Base-by-base conservation (phyloP, 129 eudicot species). In the Pseudognaphalium luteoalbum region DNA sequence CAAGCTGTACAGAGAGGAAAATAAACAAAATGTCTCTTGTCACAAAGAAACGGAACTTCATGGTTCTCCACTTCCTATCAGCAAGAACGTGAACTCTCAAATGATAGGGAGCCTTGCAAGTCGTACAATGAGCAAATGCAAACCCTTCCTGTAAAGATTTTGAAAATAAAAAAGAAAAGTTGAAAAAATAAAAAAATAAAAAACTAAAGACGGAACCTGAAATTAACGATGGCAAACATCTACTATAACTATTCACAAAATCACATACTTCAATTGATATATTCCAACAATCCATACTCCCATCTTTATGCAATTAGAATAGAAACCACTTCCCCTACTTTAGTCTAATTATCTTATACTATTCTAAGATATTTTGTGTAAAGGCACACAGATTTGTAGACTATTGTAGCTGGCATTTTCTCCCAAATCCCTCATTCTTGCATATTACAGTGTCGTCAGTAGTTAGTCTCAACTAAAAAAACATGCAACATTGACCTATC, bases 81-180 rank as follows among this genome's bases (percentile, higher is more conserved):
- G 97, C 99, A 86, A 86, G 80, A 67, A 79, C 96, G 34, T 94
- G 99, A 68, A 94, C 99, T 85, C 99, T 87, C 81, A 94, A 77
- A 82, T 91, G 88, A 78, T 94, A 94, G n/a, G 99, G 99, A 87
- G 90, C 96, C 83, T 94, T 94, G 92, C 99, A 94, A 20, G 99
- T 94, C 12, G 99, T 94, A 93, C 99, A 94, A 85, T 94, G 97
- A 78, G 99, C 93, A 89, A 94, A 94, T 77, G 99, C 99, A 80
- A 89, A 89, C 66, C 99, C 99, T 85, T 94, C 99, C 99, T 94
- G 91, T 73, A 83, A 34, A 35, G 76, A 70, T 68, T 56, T 71
- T 42, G 21, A 72, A 14, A n/a, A 41, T 15, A 70, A 47, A 25
- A 5, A 6, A 47, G 8, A 25, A 5, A 6, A 47, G 14, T 25